Evolutionary conservation across 1,139 yeast genomes (phyloP), one percentile per base, ranked within the genome.

Genomic region (Wickerhamomyces sp.): DNA sequence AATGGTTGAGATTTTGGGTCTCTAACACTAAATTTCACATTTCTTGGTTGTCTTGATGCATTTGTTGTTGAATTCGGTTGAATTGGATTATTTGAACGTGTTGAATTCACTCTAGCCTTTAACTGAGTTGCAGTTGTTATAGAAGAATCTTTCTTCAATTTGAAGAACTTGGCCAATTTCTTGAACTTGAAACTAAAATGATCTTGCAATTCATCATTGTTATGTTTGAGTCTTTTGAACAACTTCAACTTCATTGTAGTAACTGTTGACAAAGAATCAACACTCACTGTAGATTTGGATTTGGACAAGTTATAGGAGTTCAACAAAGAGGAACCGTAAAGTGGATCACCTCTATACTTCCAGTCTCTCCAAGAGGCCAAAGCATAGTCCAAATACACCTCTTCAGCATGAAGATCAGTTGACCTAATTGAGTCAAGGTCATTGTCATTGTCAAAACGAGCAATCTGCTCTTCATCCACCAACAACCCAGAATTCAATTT

Each of bases 341-440:
- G 61, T 1, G 91, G 87, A 61, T 84, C 89, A 40, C 75, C 76
- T 50, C 84, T 74, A 55, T 75, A 82, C 57, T 86, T 83, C 95
- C 95, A 86, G 62, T 88, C 96, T 59, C 95, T 73, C 96, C 96
- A 88, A 13, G 93, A 85, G 0, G 95, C 93, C 39, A 70, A 61
- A 0, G 71, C 68, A 39, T 54, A 57, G 30, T 56, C 59, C 38
- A 50, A n/a, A 15, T 46, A 42, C n/a, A 45, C 43, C 6, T 49
- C 51, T 6, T 55, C n/a, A n/a, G n/a, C n/a, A n/a, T n/a, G n/a
- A n/a, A n/a, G 55, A 27, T 47, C 50, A 29, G 44, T 18, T 33
- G 31, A 6, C 36, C 43, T 23, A 31, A 38, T 42, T 4, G 39
- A 40, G 5, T 65, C n/a, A n/a, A n/a, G n/a, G n/a, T n/a, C 63